Evolutionary conservation across 148 eudicot genomes (phyloP).

Genomic region (Vaccinium macrocarpon): DNA sequence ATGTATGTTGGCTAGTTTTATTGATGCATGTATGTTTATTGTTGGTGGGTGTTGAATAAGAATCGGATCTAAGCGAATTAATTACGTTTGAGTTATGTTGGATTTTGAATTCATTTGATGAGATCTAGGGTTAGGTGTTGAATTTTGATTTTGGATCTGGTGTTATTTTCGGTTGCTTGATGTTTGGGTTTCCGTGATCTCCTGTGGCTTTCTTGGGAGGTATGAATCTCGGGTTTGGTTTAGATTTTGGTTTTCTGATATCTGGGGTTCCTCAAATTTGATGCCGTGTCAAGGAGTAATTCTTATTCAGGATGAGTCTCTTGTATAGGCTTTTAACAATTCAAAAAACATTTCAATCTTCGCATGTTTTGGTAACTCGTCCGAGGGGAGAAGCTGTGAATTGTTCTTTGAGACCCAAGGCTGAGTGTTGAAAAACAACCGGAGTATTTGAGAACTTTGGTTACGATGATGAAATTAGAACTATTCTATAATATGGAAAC

Average conservation of each 20-base stretch:
- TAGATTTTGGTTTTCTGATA: neutral
- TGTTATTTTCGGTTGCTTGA: neutral
- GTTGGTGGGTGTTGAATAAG: neutral
- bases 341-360: neutral
- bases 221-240: neutral
- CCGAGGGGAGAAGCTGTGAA: neutral
- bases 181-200: neutral
- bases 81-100: constrained; percentile 4
- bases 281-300: neutral
- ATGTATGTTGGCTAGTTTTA: neutral
- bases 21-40: neutral
- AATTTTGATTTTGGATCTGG: constrained; percentile 5
- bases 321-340: neutral
- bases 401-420: neutral
- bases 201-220: neutral
- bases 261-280: neutral
- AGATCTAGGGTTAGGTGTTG: constrained; percentile 13
- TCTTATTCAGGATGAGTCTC: neutral
- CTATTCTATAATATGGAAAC: neutral
- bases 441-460: neutral
- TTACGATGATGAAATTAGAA: neutral
- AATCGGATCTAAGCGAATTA: neutral
- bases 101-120: neutral
- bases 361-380: neutral
- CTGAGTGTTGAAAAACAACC: neutral